Conservation (phyloP, 1,284 basidiomycete genomes). For the Veloporphyrellus conicus region DNA sequence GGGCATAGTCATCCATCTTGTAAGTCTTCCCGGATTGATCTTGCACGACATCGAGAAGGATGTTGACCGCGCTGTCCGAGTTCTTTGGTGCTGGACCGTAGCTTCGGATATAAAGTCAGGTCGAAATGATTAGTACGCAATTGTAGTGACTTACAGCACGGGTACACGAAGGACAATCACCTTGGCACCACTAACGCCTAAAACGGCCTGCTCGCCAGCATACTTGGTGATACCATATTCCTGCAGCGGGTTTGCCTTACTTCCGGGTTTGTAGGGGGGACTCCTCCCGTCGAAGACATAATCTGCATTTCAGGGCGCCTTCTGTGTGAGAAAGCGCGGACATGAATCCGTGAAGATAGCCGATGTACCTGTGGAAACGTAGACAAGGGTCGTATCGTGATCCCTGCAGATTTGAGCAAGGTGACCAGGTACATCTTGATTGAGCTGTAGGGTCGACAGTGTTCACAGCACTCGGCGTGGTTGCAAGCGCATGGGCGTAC, state of each 20-base stretch:
- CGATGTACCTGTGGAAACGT: constrained; percentile 69
- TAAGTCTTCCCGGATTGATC: constrained; percentile 75
- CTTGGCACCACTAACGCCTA: constrained; percentile 52
- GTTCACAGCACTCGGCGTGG: neutral
- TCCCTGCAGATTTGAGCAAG: constrained; percentile 58
- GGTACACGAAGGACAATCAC: constrained; percentile 72
- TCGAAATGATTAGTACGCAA: neutral
- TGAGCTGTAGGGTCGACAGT: constrained; percentile 47
- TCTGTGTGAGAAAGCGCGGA: constrained; percentile 11
- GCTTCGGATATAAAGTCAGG: constrained; percentile 37
- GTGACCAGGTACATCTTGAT: constrained; percentile 59
- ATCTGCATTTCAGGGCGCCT: constrained; percentile 41
- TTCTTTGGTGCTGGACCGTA: constrained; percentile 77
- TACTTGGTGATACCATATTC: constrained; percentile 74
- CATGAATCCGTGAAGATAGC: neutral
- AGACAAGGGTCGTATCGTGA: constrained; percentile 59
- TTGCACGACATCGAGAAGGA: constrained; percentile 71
- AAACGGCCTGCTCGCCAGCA: constrained; percentile 67
- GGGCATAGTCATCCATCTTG: constrained; percentile 85
- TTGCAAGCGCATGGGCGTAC: constrained; percentile 34
- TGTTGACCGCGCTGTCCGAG: constrained; percentile 75
- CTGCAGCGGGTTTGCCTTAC: constrained; percentile 70
- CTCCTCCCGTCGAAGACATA: constrained; percentile 85
- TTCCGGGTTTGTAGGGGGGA: constrained; percentile 68
- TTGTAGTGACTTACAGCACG: constrained; percentile 54